These are phyloP conservation scores for Dictyophora rubrovolvata DNA, from an alignment of 768 basidiomycete genomes.

Conservation along the genomic window DNA sequence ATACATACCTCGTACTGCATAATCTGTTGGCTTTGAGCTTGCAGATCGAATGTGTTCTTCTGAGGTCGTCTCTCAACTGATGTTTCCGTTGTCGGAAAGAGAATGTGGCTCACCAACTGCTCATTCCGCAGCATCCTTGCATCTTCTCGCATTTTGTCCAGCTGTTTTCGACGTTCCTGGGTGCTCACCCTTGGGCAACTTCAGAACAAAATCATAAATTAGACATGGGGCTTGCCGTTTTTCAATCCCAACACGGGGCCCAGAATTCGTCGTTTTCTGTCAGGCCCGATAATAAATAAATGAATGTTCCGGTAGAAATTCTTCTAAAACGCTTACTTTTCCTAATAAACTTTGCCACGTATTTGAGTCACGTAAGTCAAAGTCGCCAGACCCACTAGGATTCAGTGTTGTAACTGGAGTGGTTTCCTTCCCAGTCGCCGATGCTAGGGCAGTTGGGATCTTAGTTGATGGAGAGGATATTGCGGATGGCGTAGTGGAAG, in stretches of 20 bases:
- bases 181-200: conserved; percentile 26
- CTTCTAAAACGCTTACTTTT: conserved; percentile 6
- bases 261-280: conserved; percentile 4
- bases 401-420: conserved; percentile 4
- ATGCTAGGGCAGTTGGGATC: not conserved
- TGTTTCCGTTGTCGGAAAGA: not conserved
- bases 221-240: not conserved
- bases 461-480: not conserved
- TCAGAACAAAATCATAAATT: not conserved
- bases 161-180: conserved; percentile 59
- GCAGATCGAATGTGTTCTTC: conserved; percentile 18
- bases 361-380: conserved; percentile 8
- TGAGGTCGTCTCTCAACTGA: conserved; percentile 3
- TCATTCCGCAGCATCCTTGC: conserved; percentile 32
- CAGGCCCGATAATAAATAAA: not conserved
- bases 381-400: conserved; percentile 7
- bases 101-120: conserved; percentile 7
- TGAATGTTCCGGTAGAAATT: not conserved
- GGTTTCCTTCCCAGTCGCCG: not conserved
- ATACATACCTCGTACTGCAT: conserved; percentile 13
- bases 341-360: conserved; percentile 3
- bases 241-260: conserved; percentile 2
- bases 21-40: conserved; percentile 19
- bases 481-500: not conserved
- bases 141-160: conserved; percentile 63